Conservation (phyloP, 768 basidiomycete genomes). For the Mycena albidolilacea region DNA sequence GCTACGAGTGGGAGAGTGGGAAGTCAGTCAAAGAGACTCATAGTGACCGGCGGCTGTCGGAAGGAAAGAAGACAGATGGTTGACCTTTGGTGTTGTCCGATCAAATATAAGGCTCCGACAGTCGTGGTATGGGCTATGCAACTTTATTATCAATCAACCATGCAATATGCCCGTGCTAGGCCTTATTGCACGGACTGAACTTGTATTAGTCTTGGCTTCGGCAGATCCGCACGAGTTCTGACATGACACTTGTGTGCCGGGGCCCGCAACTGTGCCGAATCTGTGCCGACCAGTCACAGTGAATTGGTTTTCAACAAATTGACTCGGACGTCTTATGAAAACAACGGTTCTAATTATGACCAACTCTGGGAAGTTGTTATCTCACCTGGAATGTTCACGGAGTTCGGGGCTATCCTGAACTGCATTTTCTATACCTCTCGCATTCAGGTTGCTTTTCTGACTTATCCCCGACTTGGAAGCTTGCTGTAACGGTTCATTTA, state of each 20-base stretch:
- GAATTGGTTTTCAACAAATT: neutral
- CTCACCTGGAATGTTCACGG: neutral
- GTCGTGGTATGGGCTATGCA: neutral
- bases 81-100: neutral
- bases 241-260: too few species aligned
- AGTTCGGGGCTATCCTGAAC: neutral
- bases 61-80: neutral
- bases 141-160: neutral
- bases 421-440: neutral
- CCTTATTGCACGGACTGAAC: neutral
- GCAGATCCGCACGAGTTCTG: too few species aligned
- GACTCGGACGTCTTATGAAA: neutral
- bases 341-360: neutral
- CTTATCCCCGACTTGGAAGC: neutral
- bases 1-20: too few species aligned
- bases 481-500: too few species aligned
- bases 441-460: neutral
- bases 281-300: too few species aligned
- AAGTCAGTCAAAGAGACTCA: too few species aligned
- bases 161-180: neutral
- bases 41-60: neutral
- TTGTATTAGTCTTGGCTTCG: neutral
- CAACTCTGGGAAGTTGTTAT: neutral
- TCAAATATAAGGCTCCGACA: constrained; percentile 1
- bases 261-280: too few species aligned